Percentiles rank a stretch among this genome's conserved stretches.
phyloP scores from a whole-genome alignment of 2,329 filamentous ascomycete genomes.

The Xylariaceae sp. region DNA sequence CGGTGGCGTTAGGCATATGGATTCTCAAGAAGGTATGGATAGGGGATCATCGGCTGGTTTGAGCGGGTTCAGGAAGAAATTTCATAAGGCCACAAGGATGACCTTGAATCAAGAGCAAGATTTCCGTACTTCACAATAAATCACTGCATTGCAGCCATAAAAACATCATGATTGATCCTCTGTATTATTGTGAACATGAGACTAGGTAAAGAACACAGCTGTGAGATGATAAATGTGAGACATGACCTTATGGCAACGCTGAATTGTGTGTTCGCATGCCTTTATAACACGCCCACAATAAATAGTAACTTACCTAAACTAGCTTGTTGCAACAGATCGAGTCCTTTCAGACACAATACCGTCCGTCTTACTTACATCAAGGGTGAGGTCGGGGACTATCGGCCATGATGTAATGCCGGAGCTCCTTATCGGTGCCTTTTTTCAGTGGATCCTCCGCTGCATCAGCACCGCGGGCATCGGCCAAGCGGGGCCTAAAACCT shows the following conservation, averaged over 20 bases:
- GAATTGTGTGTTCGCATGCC: no score
- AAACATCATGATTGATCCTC: no score
- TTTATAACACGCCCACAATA: no score
- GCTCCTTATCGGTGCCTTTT: neutral
- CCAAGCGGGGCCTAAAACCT: neutral
- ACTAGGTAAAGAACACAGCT: no score
- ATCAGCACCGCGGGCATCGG: neutral
- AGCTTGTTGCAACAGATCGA: no score
- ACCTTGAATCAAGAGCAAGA: neutral
- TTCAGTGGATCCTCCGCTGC: neutral
- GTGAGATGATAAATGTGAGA: no score
- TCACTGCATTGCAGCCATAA: neutral
- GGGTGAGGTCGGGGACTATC: no score
- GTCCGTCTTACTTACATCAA: no score
- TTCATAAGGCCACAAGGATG: neutral
- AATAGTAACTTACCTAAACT: no score
- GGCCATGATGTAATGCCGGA: neutral
- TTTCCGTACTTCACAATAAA: neutral
- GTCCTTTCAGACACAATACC: no score
- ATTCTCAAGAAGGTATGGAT: neutral
- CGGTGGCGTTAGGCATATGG: slow-evolving; percentile 9
- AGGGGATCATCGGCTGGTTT: neutral
- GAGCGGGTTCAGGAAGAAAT: neutral
- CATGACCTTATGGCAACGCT: no score
- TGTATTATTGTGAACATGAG: no score